Evolutionary conservation across 441 rosid genomes (phyloP).

Genomic region (Erodium texanum): DNA sequence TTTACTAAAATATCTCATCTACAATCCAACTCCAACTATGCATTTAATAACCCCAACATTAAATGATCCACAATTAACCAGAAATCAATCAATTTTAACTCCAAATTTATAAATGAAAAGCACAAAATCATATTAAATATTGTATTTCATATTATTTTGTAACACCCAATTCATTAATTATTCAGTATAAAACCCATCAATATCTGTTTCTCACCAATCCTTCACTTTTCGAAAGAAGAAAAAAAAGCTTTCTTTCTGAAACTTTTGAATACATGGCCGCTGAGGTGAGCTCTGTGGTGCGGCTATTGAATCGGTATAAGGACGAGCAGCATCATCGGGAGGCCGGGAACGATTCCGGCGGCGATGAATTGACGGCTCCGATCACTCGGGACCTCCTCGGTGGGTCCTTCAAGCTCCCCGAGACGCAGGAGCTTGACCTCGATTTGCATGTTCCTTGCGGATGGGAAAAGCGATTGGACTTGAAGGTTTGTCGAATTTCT

Average conservation of each 20-base stretch:
- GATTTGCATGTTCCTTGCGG: slow-evolving; percentile 75
- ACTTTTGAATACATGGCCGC: slow-evolving; percentile 45
- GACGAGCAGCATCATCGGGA: not conserved
- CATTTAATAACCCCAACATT: not conserved
- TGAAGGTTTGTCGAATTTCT: slow-evolving; percentile 40
- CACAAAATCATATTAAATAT: too few species aligned
- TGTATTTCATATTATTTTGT: too few species aligned
- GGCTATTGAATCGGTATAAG: too few species aligned
- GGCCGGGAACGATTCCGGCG: slow-evolving; percentile 24
- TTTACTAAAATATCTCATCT: not conserved
- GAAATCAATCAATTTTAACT: too few species aligned
- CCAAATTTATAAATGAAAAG: too few species aligned
- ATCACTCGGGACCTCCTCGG: slow-evolving; percentile 70
- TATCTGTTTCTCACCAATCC: not conserved
- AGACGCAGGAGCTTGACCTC: slow-evolving; percentile 64
- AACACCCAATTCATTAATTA: not conserved
- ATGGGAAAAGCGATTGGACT: slow-evolving; percentile 82
- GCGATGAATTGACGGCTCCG: slow-evolving; percentile 28
- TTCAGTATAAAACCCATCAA: not conserved
- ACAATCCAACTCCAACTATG: not conserved
- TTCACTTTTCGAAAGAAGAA: too few species aligned
- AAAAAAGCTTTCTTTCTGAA: too few species aligned
- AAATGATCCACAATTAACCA: not conserved
- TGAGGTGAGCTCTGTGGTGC: slow-evolving; percentile 49
- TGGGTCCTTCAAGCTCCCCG: slow-evolving; percentile 15